phyloP scores from a whole-genome alignment of 192 early-diverging fungal species.

The Linnemannia schmuckeri region DNA sequence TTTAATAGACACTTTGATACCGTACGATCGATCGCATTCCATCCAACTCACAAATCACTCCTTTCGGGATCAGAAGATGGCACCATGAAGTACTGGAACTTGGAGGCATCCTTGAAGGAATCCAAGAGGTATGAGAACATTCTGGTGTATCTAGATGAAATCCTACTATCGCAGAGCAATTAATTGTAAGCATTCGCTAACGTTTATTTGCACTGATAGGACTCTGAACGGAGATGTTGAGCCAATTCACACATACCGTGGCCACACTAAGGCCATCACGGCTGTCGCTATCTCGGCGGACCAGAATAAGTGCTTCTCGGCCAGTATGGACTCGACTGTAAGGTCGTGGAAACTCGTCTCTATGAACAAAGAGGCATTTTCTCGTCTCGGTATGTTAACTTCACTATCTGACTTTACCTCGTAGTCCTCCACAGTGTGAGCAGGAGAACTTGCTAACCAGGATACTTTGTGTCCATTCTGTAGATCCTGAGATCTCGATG shows the following conservation, averaged over 20 bases:
- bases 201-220: background rate
- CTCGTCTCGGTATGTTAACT: slow-evolving; percentile 59
- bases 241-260: slow-evolving; percentile 80
- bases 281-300: slow-evolving; percentile 72
- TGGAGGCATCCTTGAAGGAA: slow-evolving; percentile 61
- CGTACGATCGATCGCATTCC: slow-evolving; percentile 49
- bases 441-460: too few species aligned
- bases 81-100: slow-evolving; percentile 85
- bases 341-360: slow-evolving; percentile 77
- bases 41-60: slow-evolving; percentile 65
- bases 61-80: slow-evolving; percentile 86
- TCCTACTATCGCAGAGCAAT: background rate
- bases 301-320: slow-evolving; percentile 75
- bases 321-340: slow-evolving; percentile 82
- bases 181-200: background rate
- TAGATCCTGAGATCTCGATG: slow-evolving; percentile 64
- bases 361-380: slow-evolving; percentile 66
- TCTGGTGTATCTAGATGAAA: background rate
- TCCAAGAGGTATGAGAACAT: slow-evolving; percentile 29
- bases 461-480: background rate
- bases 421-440: background rate
- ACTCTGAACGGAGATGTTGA: slow-evolving; percentile 67
- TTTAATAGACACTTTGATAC: slow-evolving; percentile 42
- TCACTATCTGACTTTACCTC: background rate
- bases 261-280: slow-evolving; percentile 80